Percentiles rank a stretch among this genome's conserved stretches.
phyloP scores from a whole-genome alignment of 768 basidiomycete genomes.

The Termitomyces sp. region DNA sequence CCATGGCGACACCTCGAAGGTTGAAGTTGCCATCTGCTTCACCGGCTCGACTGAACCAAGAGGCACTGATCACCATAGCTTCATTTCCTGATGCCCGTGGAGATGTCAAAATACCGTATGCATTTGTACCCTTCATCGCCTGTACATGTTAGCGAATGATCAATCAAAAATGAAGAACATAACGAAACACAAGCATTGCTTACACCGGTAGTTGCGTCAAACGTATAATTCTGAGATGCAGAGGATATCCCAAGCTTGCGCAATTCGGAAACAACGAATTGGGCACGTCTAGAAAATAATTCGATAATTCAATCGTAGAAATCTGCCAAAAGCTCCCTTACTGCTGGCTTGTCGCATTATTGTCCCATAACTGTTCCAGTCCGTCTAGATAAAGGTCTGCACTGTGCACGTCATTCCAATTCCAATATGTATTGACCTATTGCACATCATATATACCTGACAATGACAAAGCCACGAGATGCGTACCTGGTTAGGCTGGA shows the following conservation, averaged over 20 bases:
- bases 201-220: constrained; percentile 47
- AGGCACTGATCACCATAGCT: constrained; percentile 86
- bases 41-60: constrained; percentile 71
- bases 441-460: neutral
- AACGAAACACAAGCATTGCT: constrained; percentile 15
- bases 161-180: neutral
- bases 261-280: constrained; percentile 59
- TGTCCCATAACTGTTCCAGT: constrained; percentile 55
- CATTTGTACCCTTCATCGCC: constrained; percentile 64
- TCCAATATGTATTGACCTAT: constrained; percentile 89
- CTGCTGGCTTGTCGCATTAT: constrained; percentile 66
- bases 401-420: constrained; percentile 83
- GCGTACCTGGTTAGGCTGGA: constrained; percentile 84
- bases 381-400: constrained; percentile 79
- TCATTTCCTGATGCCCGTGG: constrained; percentile 93
- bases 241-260: constrained; percentile 67
- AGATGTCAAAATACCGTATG: constrained; percentile 76
- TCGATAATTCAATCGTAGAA: constrained; percentile 2
- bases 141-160: constrained; percentile 20
- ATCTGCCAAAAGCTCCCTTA: constrained; percentile 32
- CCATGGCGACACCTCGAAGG: constrained; percentile 79
- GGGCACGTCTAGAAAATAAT: constrained; percentile 48
- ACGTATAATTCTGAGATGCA: constrained; percentile 64
- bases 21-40: constrained; percentile 61
- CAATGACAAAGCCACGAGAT: neutral